Conservation (phyloP, 23 red algal genomes). For the Gracilariopsis chorda region DNA sequence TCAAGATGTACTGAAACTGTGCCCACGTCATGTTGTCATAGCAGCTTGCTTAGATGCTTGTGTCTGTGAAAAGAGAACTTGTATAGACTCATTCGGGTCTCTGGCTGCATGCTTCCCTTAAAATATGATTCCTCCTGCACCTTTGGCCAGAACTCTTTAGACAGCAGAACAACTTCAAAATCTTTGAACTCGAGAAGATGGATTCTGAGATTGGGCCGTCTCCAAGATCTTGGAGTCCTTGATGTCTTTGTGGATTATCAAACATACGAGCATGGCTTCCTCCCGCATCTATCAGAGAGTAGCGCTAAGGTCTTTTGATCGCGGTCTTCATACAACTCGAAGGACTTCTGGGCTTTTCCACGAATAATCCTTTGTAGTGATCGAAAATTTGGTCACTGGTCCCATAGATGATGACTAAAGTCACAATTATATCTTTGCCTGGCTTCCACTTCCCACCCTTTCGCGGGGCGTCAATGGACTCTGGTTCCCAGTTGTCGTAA, state of each 20-base stretch:
- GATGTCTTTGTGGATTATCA: conserved; percentile 70
- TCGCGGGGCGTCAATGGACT: too few relatives aligned
- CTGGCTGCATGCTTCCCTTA: background rate
- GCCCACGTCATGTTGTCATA: conserved; percentile 47
- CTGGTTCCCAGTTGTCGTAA: conserved; percentile 62
- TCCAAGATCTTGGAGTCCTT: conserved; percentile 32
- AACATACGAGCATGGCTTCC: conserved; percentile 54
- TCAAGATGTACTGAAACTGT: conserved; percentile 15
- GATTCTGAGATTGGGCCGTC: background rate
- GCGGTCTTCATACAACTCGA: conserved; percentile 49
- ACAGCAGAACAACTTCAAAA: conserved; percentile 51
- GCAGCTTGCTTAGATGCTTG: conserved; percentile 55
- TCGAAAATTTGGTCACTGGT: conserved; percentile 74
- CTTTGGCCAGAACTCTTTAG: conserved; percentile 74
- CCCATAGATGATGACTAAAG: conserved; percentile 72
- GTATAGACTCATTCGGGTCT: conserved; percentile 37
- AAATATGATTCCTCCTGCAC: conserved; percentile 63
- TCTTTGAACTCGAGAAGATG: background rate
- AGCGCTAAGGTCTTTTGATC: conserved; percentile 41
- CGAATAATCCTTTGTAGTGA: conserved; percentile 64
- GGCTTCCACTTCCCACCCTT: too few relatives aligned
- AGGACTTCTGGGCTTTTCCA: conserved; percentile 46
- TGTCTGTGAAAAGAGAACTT: conserved; percentile 23
- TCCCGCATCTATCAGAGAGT: conserved; percentile 55
- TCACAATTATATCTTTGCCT: conserved; percentile 71